phyloP scores from a whole-genome alignment of 208 protist genomes.

The Trypanosoma scelopori region DNA sequence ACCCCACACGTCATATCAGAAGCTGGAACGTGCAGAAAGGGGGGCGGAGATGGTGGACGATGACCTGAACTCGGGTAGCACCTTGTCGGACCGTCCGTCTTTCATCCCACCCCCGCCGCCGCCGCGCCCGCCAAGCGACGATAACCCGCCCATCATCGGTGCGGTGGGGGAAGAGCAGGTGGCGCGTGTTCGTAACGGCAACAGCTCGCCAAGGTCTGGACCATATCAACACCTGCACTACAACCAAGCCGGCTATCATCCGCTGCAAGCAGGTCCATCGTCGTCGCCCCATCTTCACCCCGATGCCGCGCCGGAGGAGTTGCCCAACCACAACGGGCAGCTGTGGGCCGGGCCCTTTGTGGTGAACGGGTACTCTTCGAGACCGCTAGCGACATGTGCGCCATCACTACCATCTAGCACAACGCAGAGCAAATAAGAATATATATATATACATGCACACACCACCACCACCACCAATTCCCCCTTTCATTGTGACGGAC shows the following conservation, averaged over 20 bases:
- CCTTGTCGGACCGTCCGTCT: background rate
- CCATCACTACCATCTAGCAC: background rate
- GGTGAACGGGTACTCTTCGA: constrained; percentile 69
- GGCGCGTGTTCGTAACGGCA: background rate
- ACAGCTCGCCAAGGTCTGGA: constrained; percentile 11
- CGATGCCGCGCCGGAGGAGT: background rate
- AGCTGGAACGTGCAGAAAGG: background rate
- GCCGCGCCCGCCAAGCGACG: constrained; percentile 14
- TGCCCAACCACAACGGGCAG: constrained; percentile 12
- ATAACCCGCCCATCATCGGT: constrained; percentile 9
- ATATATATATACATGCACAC: background rate
- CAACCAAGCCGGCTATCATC: background rate
- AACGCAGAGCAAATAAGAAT: background rate
- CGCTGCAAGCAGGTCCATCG: background rate
- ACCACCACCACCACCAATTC: no score
- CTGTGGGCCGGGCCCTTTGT: constrained; percentile 42
- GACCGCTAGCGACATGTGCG: constrained; percentile 43
- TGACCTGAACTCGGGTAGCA: background rate
- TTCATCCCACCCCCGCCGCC: constrained; percentile 22
- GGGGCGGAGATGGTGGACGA: background rate
- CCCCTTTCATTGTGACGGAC: no score
- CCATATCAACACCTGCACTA: constrained; percentile 61
- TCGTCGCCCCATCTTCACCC: background rate
- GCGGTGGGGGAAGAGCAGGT: background rate
- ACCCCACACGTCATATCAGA: background rate